Conservation (phyloP, 495 filamentous ascomycete genomes). For the Ramalina peruviana region DNA sequence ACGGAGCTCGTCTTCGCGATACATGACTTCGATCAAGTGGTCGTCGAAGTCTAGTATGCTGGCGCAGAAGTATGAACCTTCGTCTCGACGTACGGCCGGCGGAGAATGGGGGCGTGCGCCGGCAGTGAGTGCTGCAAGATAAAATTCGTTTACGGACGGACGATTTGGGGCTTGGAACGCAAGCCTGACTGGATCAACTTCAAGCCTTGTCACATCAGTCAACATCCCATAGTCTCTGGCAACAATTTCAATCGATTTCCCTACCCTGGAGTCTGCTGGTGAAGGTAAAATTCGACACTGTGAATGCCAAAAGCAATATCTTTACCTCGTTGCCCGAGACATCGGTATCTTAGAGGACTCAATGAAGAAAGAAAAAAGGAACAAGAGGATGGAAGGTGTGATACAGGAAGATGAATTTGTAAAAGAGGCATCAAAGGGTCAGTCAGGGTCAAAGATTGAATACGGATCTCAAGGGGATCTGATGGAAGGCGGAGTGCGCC, state of each 20-base stretch:
- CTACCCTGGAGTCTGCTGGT: constrained; percentile 40
- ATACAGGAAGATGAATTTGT: constrained; percentile 49
- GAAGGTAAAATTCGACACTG: constrained; percentile 45
- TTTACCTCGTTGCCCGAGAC: constrained; percentile 39
- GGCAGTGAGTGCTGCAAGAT: constrained; percentile 40
- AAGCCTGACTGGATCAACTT: constrained; percentile 40
- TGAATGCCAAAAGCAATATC: constrained; percentile 43
- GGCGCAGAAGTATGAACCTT: constrained; percentile 43
- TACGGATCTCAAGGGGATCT: neutral
- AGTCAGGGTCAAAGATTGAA: neutral
- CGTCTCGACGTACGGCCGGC: constrained; percentile 37
- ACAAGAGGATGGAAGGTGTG: constrained; percentile 59
- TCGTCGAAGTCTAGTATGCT: constrained; percentile 47
- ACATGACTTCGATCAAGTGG: constrained; percentile 49
- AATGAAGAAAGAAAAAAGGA: constrained; percentile 70
- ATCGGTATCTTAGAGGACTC: constrained; percentile 62
- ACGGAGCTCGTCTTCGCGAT: constrained; percentile 18
- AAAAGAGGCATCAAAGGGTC: constrained; percentile 38
- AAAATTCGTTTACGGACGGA: constrained; percentile 44
- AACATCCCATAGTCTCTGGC: neutral
- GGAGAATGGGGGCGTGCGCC: constrained; percentile 43
- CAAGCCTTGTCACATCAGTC: constrained; percentile 22
- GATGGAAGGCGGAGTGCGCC: neutral
- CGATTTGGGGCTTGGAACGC: constrained; percentile 42
- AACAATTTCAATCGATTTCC: neutral